phyloP scores from a whole-genome alignment of 805 yeast species.

The Metahyphopichia silvanorum region DNA sequence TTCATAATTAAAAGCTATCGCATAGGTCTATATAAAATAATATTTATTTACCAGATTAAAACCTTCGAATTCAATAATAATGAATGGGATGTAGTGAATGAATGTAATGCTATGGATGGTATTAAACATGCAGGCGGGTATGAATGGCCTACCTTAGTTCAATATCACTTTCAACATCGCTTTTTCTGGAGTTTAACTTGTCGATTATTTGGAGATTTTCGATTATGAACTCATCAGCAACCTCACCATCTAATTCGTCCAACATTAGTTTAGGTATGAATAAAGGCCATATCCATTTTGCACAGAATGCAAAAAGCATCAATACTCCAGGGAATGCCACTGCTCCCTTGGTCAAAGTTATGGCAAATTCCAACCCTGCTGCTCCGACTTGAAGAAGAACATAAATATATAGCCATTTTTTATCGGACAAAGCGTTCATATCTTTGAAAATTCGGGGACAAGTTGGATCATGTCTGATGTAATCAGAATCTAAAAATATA shows the following conservation, averaged over 20 bases:
- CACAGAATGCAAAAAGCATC: constrained; percentile 63
- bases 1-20: no score
- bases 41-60: no score
- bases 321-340: constrained; percentile 91
- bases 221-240: constrained; percentile 55
- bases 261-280: constrained; percentile 63
- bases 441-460: constrained; percentile 34
- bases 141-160: no score
- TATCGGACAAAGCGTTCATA: constrained; percentile 22
- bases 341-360: constrained; percentile 84
- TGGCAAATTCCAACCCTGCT: constrained; percentile 76
- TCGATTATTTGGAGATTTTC: constrained; percentile 35
- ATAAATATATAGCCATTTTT: constrained; percentile 55
- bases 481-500: constrained; percentile 54
- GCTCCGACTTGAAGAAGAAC: constrained; percentile 60
- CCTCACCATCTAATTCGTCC: constrained; percentile 60
- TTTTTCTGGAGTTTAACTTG: constrained; percentile 1
- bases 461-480: constrained; percentile 30
- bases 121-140: no score
- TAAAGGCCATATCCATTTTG: constrained; percentile 55
- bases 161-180: neutral
- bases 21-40: no score
- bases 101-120: no score
- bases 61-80: no score
- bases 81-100: no score